These are phyloP conservation scores for Naegleria lovaniensis DNA, from an alignment of 208 protist species.

Conservation along the genomic window DNA sequence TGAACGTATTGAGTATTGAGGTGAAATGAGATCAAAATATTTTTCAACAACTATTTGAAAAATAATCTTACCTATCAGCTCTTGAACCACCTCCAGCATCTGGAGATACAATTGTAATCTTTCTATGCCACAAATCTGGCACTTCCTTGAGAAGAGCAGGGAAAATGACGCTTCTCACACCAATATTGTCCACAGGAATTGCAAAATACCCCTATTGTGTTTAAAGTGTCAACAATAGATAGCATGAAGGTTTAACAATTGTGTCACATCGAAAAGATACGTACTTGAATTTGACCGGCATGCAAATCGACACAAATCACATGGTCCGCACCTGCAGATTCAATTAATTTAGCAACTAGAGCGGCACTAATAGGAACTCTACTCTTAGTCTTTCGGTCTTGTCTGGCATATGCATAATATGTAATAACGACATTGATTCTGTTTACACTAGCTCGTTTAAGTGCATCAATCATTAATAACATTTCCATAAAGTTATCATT, in stretches of 20 bases:
- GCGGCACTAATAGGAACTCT: constrained; percentile 76
- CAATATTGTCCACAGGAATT: constrained; percentile 80
- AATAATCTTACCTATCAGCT: constrained; percentile 61
- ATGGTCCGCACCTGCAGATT: constrained; percentile 75
- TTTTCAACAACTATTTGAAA: constrained; percentile 33
- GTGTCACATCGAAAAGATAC: no score
- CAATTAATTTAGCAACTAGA: constrained; percentile 79
- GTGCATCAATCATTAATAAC: constrained; percentile 77
- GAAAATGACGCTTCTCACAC: constrained; percentile 21
- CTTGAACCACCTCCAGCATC: constrained; percentile 86
- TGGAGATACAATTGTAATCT: constrained; percentile 80
- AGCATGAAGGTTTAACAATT: no score
- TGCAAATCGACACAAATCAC: constrained; percentile 85
- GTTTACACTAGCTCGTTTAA: constrained; percentile 72
- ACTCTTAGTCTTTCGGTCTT: constrained; percentile 81
- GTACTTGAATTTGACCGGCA: constrained; percentile 54
- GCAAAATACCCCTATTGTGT: constrained; percentile 91
- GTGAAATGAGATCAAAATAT: constrained; percentile 47
- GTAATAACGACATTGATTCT: constrained; percentile 72
- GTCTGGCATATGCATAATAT: constrained; percentile 63
- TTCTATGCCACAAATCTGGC: no score
- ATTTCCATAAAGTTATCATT: constrained; percentile 94
- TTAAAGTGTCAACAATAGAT: constrained; percentile 33
- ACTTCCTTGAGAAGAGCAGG: neutral
- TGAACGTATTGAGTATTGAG: no score